Percentiles rank a stretch among this genome's conserved stretches.
Evolutionary conservation across 345 rosid genomes (phyloP).

Genomic region (Schrenkiella parvula): DNA sequence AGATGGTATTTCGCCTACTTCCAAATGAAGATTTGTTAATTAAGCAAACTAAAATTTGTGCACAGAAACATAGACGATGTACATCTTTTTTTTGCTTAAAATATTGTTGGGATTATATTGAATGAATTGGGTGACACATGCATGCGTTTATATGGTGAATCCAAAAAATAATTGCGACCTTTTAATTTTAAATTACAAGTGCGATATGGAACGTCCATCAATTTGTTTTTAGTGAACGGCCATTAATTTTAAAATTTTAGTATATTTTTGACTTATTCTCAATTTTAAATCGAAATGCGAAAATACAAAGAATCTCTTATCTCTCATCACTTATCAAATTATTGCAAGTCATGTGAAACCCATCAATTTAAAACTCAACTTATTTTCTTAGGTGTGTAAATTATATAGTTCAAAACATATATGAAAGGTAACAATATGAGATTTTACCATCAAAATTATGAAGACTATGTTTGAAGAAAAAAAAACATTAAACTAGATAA

Average conservation of each 20-base stretch:
- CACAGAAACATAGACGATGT: neutral
- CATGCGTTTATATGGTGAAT: slow-evolving; percentile 3
- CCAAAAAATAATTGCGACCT: neutral
- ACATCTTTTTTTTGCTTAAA: neutral
- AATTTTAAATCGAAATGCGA: neutral
- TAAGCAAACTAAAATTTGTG: neutral
- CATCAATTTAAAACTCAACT: neutral
- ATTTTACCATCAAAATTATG: neutral
- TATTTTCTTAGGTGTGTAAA: neutral
- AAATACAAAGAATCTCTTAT: neutral
- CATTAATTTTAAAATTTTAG: neutral
- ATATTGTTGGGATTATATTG: neutral
- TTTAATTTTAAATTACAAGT: neutral
- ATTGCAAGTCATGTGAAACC: too few species aligned
- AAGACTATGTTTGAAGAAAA: neutral
- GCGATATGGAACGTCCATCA: slow-evolving; percentile 1
- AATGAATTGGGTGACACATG: slow-evolving; percentile 21
- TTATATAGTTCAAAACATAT: neutral
- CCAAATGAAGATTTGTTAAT: neutral
- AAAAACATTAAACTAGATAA: neutral
- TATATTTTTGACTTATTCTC: neutral
- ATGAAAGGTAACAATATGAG: neutral
- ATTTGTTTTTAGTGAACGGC: neutral
- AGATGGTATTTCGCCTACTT: neutral
- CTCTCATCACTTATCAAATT: neutral